Evolutionary conservation across 139 green algal species (phyloP).

Genomic region (Nannochloris sp.): DNA sequence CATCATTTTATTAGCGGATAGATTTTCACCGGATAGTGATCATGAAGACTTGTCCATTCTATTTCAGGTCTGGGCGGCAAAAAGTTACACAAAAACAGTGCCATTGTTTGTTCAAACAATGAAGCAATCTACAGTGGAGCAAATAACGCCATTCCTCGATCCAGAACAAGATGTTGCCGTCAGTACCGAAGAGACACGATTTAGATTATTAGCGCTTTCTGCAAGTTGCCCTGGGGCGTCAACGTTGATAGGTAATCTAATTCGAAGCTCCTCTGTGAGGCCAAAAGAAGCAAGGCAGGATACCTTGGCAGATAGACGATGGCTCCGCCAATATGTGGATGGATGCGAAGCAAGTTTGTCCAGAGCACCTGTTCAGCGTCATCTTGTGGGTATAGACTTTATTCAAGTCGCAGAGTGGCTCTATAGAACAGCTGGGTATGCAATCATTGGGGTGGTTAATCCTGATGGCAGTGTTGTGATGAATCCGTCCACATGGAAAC

Average conservation of each 20-base stretch:
- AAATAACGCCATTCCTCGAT: constrained; percentile 68
- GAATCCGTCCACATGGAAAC: constrained; percentile 9
- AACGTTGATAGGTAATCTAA: constrained; percentile 65
- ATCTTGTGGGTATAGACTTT: constrained; percentile 26
- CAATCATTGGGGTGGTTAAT: constrained; percentile 42
- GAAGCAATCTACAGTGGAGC: constrained; percentile 29
- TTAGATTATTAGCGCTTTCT: constrained; percentile 52
- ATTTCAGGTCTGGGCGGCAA: constrained; percentile 76
- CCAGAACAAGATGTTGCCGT: constrained; percentile 53
- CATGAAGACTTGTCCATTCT: constrained; percentile 67
- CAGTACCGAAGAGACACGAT: constrained; percentile 51
- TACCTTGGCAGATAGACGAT: constrained; percentile 45
- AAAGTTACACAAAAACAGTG: constrained; percentile 67
- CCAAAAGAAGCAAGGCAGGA: constrained; percentile 14
- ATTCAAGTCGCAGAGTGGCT: constrained; percentile 29
- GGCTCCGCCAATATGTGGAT: constrained; percentile 68
- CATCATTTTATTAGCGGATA: constrained; percentile 59
- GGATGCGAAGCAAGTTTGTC: constrained; percentile 48
- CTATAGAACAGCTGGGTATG: constrained; percentile 27
- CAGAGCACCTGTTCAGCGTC: constrained; percentile 8
- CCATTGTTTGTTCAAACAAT: constrained; percentile 74
- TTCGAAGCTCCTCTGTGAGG: constrained; percentile 31
- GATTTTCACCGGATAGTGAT: constrained; percentile 47
- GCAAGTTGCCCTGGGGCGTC: constrained; percentile 62
- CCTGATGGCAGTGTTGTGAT: constrained; percentile 7